Conservation (phyloP, 139 green algal genomes). For the Chlorella sp. region DNA sequence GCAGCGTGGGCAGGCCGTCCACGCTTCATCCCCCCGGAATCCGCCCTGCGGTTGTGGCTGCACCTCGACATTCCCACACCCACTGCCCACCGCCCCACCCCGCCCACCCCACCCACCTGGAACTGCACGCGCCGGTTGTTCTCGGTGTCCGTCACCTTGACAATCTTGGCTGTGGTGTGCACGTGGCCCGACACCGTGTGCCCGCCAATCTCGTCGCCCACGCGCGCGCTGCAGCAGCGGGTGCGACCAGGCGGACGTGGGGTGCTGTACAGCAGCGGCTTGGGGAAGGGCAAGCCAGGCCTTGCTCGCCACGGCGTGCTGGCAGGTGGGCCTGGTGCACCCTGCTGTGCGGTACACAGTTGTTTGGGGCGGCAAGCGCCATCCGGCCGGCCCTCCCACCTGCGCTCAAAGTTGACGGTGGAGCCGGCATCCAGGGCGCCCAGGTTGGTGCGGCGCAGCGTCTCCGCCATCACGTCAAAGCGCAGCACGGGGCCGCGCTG, state of each 20-base stretch:
- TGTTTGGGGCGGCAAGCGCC: too few species aligned
- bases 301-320: too few species aligned
- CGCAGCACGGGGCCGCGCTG: conserved; percentile 42
- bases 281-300: too few species aligned
- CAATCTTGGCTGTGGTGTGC: conserved; percentile 72
- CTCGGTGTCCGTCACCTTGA: conserved; percentile 58
- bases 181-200: conserved; percentile 95
- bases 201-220: conserved; percentile 96
- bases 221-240: conserved; percentile 57
- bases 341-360: too few species aligned
- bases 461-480: conserved; percentile 97
- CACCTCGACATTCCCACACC: not conserved
- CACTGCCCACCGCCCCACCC: not conserved
- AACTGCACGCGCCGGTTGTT: conserved; percentile 86
- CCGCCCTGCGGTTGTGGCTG: too few species aligned
- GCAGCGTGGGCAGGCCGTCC: not conserved
- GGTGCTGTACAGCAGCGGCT: too few species aligned
- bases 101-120: conserved; percentile 40
- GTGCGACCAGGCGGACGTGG: conserved; percentile 81
- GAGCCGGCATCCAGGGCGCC: conserved; percentile 63
- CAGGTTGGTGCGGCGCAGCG: conserved; percentile 90
- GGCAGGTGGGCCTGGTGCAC: too few species aligned
- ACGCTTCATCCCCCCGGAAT: too few species aligned
- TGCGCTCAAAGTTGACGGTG: conserved; percentile 86
- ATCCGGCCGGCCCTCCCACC: too few species aligned